Evolutionary conservation across 2,329 filamentous ascomycete species (phyloP).

Genomic region (Arthrobotrys megalospora): DNA sequence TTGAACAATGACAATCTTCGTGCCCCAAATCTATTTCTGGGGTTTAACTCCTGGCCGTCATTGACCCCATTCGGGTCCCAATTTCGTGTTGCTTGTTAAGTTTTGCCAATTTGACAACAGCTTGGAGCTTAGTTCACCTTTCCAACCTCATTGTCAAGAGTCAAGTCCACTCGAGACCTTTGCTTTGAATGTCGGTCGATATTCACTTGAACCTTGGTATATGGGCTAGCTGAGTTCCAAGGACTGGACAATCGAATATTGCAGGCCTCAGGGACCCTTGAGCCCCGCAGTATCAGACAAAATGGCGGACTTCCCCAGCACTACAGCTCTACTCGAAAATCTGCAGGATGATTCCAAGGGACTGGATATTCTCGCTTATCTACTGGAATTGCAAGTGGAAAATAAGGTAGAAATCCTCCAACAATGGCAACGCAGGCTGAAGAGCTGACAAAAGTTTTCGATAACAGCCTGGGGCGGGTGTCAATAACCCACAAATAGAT

Average conservation of each 20-base stretch:
- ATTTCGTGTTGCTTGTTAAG: slow-evolving; percentile 53
- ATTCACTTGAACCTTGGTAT: not conserved
- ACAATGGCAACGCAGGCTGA: slow-evolving; percentile 38
- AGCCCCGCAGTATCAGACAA: not conserved
- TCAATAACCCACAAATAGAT: slow-evolving; percentile 21
- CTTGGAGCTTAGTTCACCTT: slow-evolving; percentile 25
- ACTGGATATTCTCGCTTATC: slow-evolving; percentile 60
- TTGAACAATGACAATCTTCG: not conserved
- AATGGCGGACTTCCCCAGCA: slow-evolving; percentile 42
- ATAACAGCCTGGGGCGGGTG: slow-evolving; percentile 16
- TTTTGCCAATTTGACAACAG: slow-evolving; percentile 47
- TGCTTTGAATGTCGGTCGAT: not conserved
- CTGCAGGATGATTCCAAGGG: slow-evolving; percentile 55
- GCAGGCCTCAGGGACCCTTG: not conserved
- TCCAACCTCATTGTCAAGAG: slow-evolving; percentile 8
- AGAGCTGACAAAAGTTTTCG: not conserved
- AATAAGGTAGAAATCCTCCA: slow-evolving; percentile 54
- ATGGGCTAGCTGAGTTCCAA: not conserved
- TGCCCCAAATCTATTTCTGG: not conserved
- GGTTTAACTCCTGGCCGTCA: not conserved
- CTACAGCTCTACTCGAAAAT: slow-evolving; percentile 47
- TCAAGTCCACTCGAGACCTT: not conserved
- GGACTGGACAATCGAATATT: not conserved
- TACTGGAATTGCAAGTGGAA: slow-evolving; percentile 53
- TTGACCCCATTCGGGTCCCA: slow-evolving; percentile 1